Conservation (phyloP, 2,329 filamentous ascomycete species). For the Colletotrichum sp. region DNA sequence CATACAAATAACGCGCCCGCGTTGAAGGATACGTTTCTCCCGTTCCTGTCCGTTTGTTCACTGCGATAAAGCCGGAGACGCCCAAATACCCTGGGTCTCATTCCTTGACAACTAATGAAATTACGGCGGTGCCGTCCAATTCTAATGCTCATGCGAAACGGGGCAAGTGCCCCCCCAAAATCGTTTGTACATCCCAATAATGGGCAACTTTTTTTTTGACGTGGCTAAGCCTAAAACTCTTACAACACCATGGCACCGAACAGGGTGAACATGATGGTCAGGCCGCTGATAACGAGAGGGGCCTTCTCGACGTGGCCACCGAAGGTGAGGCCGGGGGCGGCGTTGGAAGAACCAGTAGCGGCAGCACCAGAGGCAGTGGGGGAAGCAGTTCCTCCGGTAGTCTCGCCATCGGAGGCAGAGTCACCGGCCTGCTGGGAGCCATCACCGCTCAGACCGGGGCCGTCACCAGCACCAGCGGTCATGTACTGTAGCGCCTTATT, state of each 20-base stretch:
- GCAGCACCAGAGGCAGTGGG: constrained; percentile 40
- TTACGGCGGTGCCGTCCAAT: neutral
- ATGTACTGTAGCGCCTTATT: constrained; percentile 45
- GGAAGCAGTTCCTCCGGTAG: constrained; percentile 44
- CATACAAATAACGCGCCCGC: constrained; percentile 7
- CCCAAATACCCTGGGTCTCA: neutral
- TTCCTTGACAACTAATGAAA: constrained; percentile 3
- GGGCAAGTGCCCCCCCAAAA: neutral
- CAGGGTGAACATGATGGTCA: constrained; percentile 39
- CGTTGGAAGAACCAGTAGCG: constrained; percentile 36
- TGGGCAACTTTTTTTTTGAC: neutral
- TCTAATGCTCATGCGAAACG: constrained; percentile 12
- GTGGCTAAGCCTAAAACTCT: constrained; percentile 7
- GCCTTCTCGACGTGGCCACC: constrained; percentile 24
- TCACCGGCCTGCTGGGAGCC: constrained; percentile 59
- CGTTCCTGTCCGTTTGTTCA: neutral
- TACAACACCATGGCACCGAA: constrained; percentile 46
- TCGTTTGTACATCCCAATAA: constrained; percentile 18
- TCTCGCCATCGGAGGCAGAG: constrained; percentile 40
- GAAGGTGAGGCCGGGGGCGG: constrained; percentile 29
- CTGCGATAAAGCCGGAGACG: neutral
- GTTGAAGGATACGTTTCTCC: neutral
- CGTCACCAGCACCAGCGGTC: constrained; percentile 55
- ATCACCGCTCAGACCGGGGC: constrained; percentile 55
- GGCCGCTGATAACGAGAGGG: constrained; percentile 38